Base-by-base conservation (phyloP, 345 rosid species). In the Camelina neglecta region DNA sequence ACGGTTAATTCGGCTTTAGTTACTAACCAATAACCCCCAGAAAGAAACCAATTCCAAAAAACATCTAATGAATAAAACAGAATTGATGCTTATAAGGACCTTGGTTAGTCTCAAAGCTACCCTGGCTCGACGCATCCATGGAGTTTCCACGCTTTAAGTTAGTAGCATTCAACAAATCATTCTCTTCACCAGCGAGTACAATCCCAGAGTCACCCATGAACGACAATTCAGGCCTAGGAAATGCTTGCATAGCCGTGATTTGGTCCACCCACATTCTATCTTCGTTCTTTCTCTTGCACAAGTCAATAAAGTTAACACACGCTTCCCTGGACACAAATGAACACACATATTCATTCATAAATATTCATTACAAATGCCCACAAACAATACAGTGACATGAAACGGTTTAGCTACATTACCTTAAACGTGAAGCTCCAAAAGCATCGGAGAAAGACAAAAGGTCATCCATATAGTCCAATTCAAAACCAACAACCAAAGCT, bases 221-320 rank as follows among this genome's bases (percentile, higher is more conserved):
- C 7, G 97, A 85, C 58, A 95, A 71, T 31, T 90, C 97, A 68
- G 92, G 86, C 72, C 85, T 83, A 75, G 97, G 64, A 57, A 38
- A 81, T 66, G 97, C 94, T 79, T 89, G 93, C 97, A 95, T 90
- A 65, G 97, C 97, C 0, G 97, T 93, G 60, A 95, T 82, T 80
- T 95, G 97, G 73, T 90, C 94, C 79, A 90, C 87, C 99, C 99
- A 95, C 55, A 86, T 86, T 67, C 90, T 85, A 79, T 95, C 99
- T 82, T 92, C 93, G 41, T 89, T 92, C 93, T 95, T 95, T 81
- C 85, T 86, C 87, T 90, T 90, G 93, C 99, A 95, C 73, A 95
- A 80, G 44, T 92, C 92, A 78, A 87, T 53, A 82, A 92, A 95
- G 83, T 88, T 88, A 50, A 89, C 55, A 85, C 99, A 95, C 53